Evolutionary conservation across 768 basidiomycete species (phyloP), one percentile per base, ranked within the genome.

Genomic region (Auricularia sp.): DNA sequence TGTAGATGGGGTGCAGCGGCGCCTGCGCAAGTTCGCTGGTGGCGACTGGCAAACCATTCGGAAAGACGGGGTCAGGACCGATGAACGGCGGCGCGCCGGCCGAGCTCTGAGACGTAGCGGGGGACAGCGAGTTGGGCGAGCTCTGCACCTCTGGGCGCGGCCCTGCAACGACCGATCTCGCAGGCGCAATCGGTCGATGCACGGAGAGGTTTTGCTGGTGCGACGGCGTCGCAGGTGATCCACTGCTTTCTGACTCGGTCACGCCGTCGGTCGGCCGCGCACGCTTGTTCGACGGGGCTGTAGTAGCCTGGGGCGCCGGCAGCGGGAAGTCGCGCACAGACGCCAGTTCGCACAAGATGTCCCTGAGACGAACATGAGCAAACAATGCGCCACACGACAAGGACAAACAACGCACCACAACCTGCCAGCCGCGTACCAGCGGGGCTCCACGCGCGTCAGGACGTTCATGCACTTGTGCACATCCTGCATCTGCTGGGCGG

Each of bases 271-370:
- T 8, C 39, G 39, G 39, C 39, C 39, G 7, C 8, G 39, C 39
- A 14, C 88, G 85, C 65, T 90, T 90, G 65, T 64, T 34, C 29
- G 56, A 59, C 21, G 56, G 29, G 67, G 82, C 79, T 16, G 73
- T 78, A 3, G 80, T 75, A 0, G 74, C 70, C 3, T 85, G 83
- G 62, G 79, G 70, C 61, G 81, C 78, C 1, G 88, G 88, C 4
- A 89, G 77, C 0, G 87, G 88, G 0, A 90, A 77, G 29, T 89
- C 86, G 2, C 88, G 87, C 3, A 85, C 87, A 0, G 81, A 85
- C 3, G 88, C 86, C 1, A 90, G 77, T 67, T 90, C 87, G 67
- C 84, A 88, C 21, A 90, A 74, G 51, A 90, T 81, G 68, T 89
- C 87, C 87, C 88, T 88, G 66, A 42, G 53, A 23, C 62, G 33